phyloP scores from a whole-genome alignment of 768 basidiomycete genomes.

The Pisolithus albus region DNA sequence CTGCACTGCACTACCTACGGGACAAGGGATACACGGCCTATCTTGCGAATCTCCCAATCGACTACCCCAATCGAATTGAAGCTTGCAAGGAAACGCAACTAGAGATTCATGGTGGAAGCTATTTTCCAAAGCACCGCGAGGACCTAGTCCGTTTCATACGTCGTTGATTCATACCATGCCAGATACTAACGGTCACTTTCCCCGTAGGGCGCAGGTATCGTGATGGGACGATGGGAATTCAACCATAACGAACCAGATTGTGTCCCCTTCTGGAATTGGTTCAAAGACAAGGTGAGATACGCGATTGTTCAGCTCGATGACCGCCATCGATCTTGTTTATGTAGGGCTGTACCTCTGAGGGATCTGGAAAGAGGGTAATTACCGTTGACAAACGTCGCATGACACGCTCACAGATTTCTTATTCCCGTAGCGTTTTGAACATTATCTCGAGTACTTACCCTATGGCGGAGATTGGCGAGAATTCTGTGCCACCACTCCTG shows the following conservation, averaged over 20 bases:
- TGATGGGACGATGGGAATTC: conserved; percentile 24
- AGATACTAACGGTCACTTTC: not conserved
- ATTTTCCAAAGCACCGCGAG: conserved; percentile 17
- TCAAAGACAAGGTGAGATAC: conserved; percentile 24
- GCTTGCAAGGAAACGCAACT: conserved; percentile 20
- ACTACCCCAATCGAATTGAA: conserved; percentile 15
- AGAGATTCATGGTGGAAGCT: conserved; percentile 16
- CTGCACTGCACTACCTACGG: conserved; percentile 23
- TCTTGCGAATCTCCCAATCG: conserved; percentile 21
- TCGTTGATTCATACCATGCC: conserved; percentile 3
- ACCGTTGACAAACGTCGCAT: too few relatives aligned
- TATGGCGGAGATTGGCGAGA: conserved; percentile 22
- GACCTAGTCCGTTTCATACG: conserved; percentile 10
- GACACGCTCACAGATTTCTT: not conserved
- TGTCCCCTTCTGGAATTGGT: conserved; percentile 16
- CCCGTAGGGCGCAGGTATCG: conserved; percentile 9
- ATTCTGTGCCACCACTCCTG: conserved; percentile 31
- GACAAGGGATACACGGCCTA: conserved; percentile 25
- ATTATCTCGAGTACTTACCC: conserved; percentile 22
- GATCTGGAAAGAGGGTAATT: conserved; percentile 22
- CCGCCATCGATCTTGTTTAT: not conserved
- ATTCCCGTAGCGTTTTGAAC: conserved; percentile 18
- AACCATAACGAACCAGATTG: conserved; percentile 23
- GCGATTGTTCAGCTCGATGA: not conserved
- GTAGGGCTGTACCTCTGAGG: conserved; percentile 20